Conservation (phyloP, 352 stramenopile genomes). For the Pythium aquatile region DNA sequence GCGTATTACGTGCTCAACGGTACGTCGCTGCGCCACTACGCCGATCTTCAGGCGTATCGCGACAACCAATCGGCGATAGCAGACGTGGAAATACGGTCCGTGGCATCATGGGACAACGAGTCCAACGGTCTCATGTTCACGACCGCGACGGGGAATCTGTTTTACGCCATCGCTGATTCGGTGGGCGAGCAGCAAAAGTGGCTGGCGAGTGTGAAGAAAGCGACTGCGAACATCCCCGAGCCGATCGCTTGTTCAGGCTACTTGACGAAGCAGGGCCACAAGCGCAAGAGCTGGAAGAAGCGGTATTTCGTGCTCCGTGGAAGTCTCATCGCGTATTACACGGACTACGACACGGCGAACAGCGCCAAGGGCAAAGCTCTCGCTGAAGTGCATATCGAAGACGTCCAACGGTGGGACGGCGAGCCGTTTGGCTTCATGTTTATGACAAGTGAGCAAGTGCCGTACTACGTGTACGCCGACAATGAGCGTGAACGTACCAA, state of each 20-base stretch:
- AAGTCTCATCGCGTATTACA: slow-evolving; percentile 73
- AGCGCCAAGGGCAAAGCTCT: slow-evolving; percentile 75
- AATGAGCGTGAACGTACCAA: slow-evolving; percentile 86
- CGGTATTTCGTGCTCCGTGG: slow-evolving; percentile 87
- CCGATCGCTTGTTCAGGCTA: slow-evolving; percentile 82
- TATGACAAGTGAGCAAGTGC: slow-evolving; percentile 86
- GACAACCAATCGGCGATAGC: slow-evolving; percentile 84
- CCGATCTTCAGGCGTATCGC: slow-evolving; percentile 80
- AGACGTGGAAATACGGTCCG: slow-evolving; percentile 79
- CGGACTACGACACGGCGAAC: slow-evolving; percentile 86
- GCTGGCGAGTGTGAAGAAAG: slow-evolving; percentile 68
- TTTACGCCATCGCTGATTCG: slow-evolving; percentile 82
- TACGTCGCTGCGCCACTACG: slow-evolving; percentile 78
- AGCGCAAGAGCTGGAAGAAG: slow-evolving; percentile 91
- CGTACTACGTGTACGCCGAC: slow-evolving; percentile 89
- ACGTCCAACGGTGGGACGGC: slow-evolving; percentile 84
- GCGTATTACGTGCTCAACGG: slow-evolving; percentile 87
- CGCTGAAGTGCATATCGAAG: slow-evolving; percentile 78
- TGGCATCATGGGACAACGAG: slow-evolving; percentile 78
- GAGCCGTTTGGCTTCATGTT: slow-evolving; percentile 90
- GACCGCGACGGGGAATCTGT: slow-evolving; percentile 79
- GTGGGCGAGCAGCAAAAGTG: slow-evolving; percentile 81
- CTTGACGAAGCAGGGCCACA: slow-evolving; percentile 88
- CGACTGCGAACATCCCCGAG: slow-evolving; percentile 65
- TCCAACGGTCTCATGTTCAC: slow-evolving; percentile 85